Base-by-base conservation (phyloP, 2,329 filamentous ascomycete species). In the Geosmithia putterillii region DNA sequence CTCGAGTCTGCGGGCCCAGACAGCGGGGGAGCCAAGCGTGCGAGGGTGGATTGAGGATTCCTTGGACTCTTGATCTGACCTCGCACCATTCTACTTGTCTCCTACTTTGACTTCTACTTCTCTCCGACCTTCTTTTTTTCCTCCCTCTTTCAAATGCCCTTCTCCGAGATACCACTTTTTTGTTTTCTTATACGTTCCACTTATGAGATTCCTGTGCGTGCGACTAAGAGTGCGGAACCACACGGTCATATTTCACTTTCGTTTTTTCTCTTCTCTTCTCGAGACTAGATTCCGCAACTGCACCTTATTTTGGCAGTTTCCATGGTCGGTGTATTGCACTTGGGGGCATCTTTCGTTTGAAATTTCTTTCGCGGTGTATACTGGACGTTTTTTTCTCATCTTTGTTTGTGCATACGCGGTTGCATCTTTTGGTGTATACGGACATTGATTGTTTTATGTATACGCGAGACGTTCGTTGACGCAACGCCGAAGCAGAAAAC, bases 21-120 rank as follows among this genome's bases (percentile, higher is more conserved):
- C 20, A 51, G 54, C 35, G 61, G 58, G n/a, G 73, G 77, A 21
- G 52, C 69, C 8, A 79, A 78, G 57, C 63, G 74, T 42, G 53
- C 73, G 46, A 73, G 68, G 54, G 67, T 76, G 38, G 73, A 76
- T 17, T 71, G 39, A 42, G 7, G 38, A 23, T 7, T n/a, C 38
- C 21, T n/a, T 20, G 5, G 7, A 40, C 21, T n/a, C 7, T 7
- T n/a, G n/a, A n/a, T n/a, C n/a, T n/a, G n/a, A n/a, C n/a, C n/a
- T n/a, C n/a, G n/a, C n/a, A n/a, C n/a, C n/a, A 44, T 32, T 44
- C 42, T 34, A 45, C 18, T 44, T 44, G 44, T 38, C 40, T 34
- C 40, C 20, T 20, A 9, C 39, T 40, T 40, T 25, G 22, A 15
- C 23, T 9, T 19, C 40, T 22, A 4, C 22, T 42, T 36, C 25